phyloP scores from a whole-genome alignment of 805 yeast genomes.

The Lipomyces kockii region DNA sequence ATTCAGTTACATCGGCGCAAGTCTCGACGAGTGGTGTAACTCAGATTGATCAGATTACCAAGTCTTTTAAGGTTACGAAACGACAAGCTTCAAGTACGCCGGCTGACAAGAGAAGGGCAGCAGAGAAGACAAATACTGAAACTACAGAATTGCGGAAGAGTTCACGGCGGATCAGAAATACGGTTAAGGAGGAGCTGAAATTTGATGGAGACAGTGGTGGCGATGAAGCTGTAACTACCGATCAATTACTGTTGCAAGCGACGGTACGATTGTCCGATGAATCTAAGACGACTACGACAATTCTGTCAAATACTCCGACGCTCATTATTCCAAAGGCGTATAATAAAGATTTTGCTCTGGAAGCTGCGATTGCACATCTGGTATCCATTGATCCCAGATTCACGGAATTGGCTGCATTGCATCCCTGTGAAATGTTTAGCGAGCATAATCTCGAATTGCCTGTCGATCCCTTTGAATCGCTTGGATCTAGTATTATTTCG shows the following conservation, averaged over 20 bases:
- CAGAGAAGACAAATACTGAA: background rate
- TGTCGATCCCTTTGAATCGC: conserved; percentile 48
- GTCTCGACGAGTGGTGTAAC: background rate
- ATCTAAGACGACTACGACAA: conserved; percentile 1
- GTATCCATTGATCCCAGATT: conserved; percentile 32
- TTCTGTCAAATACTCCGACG: conserved; percentile 48
- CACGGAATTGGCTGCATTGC: conserved; percentile 15
- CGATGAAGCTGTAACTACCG: background rate
- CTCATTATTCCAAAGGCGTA: conserved; percentile 47
- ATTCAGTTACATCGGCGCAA: background rate
- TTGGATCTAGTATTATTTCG: conserved; percentile 59
- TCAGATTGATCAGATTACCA: background rate
- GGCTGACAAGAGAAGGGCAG: background rate
- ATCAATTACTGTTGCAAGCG: background rate
- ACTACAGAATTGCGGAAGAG: conserved; percentile 1
- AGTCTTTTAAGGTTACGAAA: background rate
- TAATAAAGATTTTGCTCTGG: conserved; percentile 19
- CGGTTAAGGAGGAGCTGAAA: background rate
- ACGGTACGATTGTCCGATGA: background rate
- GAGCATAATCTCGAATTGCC: conserved; percentile 19
- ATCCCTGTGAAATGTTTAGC: conserved; percentile 27
- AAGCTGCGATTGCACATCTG: conserved; percentile 31
- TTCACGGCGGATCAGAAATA: background rate
- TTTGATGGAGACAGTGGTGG: background rate
- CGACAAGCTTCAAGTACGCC: background rate